phyloP scores from a whole-genome alignment of 1,284 basidiomycete genomes.

The Irpex rosettiformis region DNA sequence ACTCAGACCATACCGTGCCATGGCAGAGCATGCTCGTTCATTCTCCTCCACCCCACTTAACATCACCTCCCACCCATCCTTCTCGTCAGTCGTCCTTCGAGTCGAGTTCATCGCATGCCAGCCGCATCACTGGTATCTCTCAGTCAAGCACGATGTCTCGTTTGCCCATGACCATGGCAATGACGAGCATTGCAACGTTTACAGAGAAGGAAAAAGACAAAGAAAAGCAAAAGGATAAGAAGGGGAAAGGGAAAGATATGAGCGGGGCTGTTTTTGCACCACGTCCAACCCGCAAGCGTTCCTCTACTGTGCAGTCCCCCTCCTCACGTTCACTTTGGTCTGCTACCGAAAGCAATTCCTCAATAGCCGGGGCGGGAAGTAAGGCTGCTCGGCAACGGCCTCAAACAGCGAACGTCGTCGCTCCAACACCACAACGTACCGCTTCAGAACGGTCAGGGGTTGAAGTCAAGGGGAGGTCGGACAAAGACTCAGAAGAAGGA shows the following conservation, averaged over 20 bases:
- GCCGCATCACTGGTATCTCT: conserved; percentile 14
- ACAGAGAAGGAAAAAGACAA: conserved; percentile 23
- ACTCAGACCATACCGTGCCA: background rate
- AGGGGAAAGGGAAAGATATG: conserved; percentile 12
- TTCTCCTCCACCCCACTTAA: conserved; percentile 1
- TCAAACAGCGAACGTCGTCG: background rate
- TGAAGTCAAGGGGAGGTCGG: background rate
- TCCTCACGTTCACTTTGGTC: background rate
- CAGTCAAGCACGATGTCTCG: conserved; percentile 15
- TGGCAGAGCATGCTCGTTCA: background rate
- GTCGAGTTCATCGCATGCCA: background rate
- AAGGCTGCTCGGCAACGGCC: background rate
- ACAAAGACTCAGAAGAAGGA: background rate
- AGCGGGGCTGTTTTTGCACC: background rate
- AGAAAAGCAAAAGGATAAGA: background rate
- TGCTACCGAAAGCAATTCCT: background rate
- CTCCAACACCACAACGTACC: background rate
- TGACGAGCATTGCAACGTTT: conserved; percentile 25
- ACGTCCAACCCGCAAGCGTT: conserved; percentile 6
- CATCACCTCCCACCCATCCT: conserved; percentile 1
- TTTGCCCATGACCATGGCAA: conserved; percentile 23
- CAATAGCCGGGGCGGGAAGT: background rate
- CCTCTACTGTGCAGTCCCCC: conserved; percentile 9
- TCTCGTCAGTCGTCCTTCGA: conserved; percentile 3
- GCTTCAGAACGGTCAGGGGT: background rate